Conservation (phyloP, 768 basidiomycete genomes). For the Boletus fagicola region DNA sequence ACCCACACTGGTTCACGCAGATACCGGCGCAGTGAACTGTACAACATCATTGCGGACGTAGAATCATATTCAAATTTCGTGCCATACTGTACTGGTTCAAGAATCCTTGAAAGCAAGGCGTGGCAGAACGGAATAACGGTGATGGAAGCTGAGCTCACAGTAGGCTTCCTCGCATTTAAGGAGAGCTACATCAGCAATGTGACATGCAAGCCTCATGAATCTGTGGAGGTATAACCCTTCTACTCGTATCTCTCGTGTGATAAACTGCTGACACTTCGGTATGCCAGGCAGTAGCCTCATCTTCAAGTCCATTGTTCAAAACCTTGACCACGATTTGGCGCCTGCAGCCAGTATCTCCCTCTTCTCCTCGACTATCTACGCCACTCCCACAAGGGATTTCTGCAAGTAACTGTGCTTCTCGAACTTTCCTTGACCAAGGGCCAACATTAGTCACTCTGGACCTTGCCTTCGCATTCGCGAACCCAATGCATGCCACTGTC, state of each 20-base stretch:
- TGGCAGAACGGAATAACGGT: constrained; percentile 37
- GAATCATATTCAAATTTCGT: constrained; percentile 83
- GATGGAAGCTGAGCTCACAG: constrained; percentile 83
- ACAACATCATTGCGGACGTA: constrained; percentile 84
- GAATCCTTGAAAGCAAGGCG: constrained; percentile 45
- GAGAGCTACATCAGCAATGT: constrained; percentile 89
- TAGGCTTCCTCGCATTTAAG: constrained; percentile 83
- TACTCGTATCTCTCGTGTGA: constrained; percentile 1
- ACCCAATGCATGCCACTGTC: constrained; percentile 80
- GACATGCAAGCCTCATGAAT: constrained; percentile 71
- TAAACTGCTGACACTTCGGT: constrained; percentile 10
- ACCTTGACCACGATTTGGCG: constrained; percentile 70
- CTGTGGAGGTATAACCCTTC: constrained; percentile 56
- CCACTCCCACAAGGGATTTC: constrained; percentile 7
- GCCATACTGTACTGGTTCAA: constrained; percentile 81
- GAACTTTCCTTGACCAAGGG: constrained; percentile 25
- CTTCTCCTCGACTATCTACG: constrained; percentile 40
- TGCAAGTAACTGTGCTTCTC: background rate
- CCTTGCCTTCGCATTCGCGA: constrained; percentile 82
- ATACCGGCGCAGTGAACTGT: constrained; percentile 76
- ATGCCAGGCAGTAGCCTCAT: constrained; percentile 65
- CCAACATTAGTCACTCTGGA: constrained; percentile 85
- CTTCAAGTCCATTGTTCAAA: constrained; percentile 72
- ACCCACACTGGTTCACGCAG: constrained; percentile 40
- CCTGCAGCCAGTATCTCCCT: constrained; percentile 55